Conservation (phyloP, 768 basidiomycete genomes). For the Termitomyces sp. region DNA sequence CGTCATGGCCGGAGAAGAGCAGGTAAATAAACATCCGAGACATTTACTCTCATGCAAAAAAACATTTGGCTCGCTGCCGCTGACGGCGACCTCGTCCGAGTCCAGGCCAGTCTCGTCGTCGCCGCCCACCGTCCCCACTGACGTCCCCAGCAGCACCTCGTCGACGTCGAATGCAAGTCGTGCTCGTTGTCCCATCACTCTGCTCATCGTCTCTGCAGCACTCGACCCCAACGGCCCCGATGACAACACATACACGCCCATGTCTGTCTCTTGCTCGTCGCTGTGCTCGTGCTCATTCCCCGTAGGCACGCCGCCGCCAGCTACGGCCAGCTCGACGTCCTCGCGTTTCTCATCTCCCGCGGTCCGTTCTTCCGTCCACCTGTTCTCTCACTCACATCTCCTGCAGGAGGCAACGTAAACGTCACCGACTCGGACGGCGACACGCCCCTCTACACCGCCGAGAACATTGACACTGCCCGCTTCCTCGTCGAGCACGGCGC, state of each 20-base stretch:
- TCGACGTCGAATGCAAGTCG: conserved; percentile 53
- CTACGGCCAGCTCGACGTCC: conserved; percentile 72
- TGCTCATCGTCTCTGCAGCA: conserved; percentile 35
- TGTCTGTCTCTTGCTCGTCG: conserved; percentile 36
- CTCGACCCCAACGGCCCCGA: conserved; percentile 72
- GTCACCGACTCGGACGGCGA: conserved; percentile 83
- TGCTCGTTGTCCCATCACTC: conserved; percentile 8
- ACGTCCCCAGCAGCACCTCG: conserved; percentile 40
- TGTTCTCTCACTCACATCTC: conserved; percentile 4
- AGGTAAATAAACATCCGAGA: neutral
- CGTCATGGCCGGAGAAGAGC: neutral
- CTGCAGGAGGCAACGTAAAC: conserved; percentile 80
- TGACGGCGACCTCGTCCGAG: conserved; percentile 79
- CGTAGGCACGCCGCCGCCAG: conserved; percentile 90
- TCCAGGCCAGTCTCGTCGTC: conserved; percentile 42
- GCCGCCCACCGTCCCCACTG: conserved; percentile 4
- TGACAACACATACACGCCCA: conserved; percentile 73
- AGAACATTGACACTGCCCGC: conserved; percentile 70
- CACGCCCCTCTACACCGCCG: conserved; percentile 89
- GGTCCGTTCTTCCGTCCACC: conserved; percentile 33
- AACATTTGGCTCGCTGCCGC: conserved; percentile 95
- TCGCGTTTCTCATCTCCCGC: conserved; percentile 72
- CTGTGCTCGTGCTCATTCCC: conserved; percentile 2
- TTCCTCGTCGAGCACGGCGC: conserved; percentile 82
- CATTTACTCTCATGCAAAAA: conserved; percentile 23